Conservation (phyloP, 1,284 basidiomycete genomes). For the Hypsizygus ulmarius region DNA sequence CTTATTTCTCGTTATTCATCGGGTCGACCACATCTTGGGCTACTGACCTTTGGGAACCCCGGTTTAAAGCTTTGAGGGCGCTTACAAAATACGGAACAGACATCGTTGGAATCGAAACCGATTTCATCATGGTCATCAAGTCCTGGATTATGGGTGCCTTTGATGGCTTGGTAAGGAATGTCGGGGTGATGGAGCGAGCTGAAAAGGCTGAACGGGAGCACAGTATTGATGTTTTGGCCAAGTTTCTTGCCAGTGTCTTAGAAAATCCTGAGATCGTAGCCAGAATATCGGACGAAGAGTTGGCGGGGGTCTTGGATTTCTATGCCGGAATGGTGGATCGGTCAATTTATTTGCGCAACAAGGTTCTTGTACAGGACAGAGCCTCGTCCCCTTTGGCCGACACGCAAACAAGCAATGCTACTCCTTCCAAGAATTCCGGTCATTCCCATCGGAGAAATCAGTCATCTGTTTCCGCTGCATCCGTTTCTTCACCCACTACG, state of each 20-base stretch:
- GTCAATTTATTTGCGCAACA: conserved; percentile 42
- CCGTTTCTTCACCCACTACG: conserved; percentile 29
- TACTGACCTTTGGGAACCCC: conserved; percentile 63
- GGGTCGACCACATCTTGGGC: conserved; percentile 47
- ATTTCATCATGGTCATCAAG: conserved; percentile 52
- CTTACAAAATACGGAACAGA: conserved; percentile 58
- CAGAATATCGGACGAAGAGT: conserved; percentile 55
- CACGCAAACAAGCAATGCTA: conserved; percentile 26
- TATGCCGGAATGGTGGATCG: conserved; percentile 57
- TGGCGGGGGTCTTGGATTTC: conserved; percentile 51
- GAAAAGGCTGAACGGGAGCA: conserved; percentile 60
- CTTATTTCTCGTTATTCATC: conserved; percentile 61
- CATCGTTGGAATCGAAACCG: conserved; percentile 61
- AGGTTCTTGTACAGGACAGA: conserved; percentile 26
- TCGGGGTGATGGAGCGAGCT: conserved; percentile 34
- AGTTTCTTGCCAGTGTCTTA: conserved; percentile 52
- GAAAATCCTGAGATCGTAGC: conserved; percentile 51
- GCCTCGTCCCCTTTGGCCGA: conserved; percentile 26
- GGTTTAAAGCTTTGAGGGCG: conserved; percentile 62
- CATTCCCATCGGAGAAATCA: conserved; percentile 53
- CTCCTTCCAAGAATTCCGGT: conserved; percentile 29
- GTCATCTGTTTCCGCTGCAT: conserved; percentile 46
- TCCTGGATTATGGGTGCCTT: conserved; percentile 66
- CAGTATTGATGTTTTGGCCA: conserved; percentile 55
- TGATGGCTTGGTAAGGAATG: conserved; percentile 43